phyloP scores from a whole-genome alignment of 164 flowering plant species.

The Hamamelis virginiana region DNA sequence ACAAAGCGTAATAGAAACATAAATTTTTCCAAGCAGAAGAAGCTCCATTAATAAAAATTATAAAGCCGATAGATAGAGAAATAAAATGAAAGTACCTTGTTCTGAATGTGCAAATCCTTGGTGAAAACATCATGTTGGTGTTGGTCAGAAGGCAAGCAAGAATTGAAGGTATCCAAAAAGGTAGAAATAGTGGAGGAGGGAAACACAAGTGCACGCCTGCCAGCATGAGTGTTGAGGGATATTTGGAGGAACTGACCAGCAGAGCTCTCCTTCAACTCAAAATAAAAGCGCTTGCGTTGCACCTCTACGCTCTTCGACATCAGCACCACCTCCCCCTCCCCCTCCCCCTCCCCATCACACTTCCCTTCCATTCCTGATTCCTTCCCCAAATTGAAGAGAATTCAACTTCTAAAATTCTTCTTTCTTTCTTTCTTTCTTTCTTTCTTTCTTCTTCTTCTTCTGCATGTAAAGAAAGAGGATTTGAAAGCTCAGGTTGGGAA shows the following conservation, averaged over 20 bases:
- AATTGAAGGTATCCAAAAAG: neutral
- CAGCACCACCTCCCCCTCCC: neutral
- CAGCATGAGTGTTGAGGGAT: neutral
- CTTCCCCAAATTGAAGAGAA: no score
- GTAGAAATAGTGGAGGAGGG: neutral
- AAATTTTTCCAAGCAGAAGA: no score
- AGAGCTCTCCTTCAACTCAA: neutral
- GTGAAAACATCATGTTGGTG: no score
- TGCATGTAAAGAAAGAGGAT: no score
- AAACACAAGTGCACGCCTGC: neutral
- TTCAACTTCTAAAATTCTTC: no score
- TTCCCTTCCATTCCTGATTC: neutral
- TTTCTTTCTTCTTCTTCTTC: no score
- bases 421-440: no score
- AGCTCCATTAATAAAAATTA: no score
- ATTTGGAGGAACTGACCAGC: neutral
- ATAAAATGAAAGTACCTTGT: neutral
- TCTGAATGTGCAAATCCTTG: neutral
- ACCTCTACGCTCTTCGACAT: neutral
- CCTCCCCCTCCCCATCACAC: neutral
- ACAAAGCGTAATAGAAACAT: no score
- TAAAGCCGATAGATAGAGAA: neutral
- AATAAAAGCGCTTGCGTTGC: neutral
- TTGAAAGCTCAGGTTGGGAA: no score
- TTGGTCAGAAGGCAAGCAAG: neutral